Evolutionary conservation across 306 rosid genomes (phyloP).

Genomic region (Cicer yamashitae): DNA sequence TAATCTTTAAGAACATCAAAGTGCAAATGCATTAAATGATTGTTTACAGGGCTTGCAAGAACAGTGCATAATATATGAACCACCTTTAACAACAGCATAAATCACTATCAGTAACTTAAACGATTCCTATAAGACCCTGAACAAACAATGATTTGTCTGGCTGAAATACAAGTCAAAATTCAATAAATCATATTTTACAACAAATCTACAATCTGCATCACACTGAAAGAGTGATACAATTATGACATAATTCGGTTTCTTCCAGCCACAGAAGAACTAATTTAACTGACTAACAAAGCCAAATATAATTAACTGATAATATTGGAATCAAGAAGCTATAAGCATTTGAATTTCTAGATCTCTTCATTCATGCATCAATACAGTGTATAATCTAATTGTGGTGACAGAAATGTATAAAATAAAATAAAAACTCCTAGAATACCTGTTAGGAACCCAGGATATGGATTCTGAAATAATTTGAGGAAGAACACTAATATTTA

Average conservation of each 20-base stretch:
- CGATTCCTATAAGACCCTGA: not conserved
- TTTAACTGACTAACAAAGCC: too few species aligned
- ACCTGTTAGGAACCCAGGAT: too few species aligned
- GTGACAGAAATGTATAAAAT: not conserved
- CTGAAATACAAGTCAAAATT: conserved; percentile 19
- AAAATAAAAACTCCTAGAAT: conserved; percentile 5
- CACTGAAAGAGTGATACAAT: not conserved
- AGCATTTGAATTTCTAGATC: not conserved
- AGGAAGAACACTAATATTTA: too few species aligned
- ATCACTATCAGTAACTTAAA: not conserved
- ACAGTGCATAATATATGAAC: conserved; percentile 7
- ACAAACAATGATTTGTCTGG: too few species aligned
- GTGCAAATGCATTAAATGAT: conserved; percentile 11
- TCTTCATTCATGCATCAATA: conserved; percentile 12
- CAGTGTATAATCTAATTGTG: conserved; percentile 25
- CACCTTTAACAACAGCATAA: conserved; percentile 1
- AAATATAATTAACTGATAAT: not conserved
- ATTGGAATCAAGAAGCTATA: conserved; percentile 15
- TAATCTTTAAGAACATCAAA: conserved; percentile 24
- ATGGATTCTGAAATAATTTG: too few species aligned
- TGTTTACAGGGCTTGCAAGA: conserved; percentile 19
- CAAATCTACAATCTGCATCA: conserved; percentile 6
- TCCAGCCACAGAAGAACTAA: too few species aligned
- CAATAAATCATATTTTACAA: not conserved
- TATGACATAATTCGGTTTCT: too few species aligned